Evolutionary conservation across 495 filamentous ascomycete species (phyloP), one percentile per base, ranked within the genome.

Genomic region (Podospora appendiculata): DNA sequence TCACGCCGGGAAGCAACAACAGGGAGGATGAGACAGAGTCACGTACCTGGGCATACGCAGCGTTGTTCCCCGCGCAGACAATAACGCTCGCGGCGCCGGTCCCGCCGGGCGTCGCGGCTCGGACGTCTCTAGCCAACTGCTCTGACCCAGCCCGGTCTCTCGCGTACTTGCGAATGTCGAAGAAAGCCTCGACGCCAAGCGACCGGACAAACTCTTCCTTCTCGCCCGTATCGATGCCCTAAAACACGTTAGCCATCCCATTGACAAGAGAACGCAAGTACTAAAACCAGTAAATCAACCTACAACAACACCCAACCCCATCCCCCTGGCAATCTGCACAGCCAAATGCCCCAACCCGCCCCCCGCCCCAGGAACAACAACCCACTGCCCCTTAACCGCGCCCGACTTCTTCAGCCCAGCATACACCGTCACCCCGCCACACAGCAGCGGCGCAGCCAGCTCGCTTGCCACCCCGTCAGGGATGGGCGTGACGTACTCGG

Each of bases 341-440:
- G 78, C 82, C n/a, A 86, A 61, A 64, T 85, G 79, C 50, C 84
- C 84, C 2, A 87, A 72, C 4, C 84, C 84, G 36, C 83, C 84
- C 39, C 85, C 84, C 0, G 84, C 82, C 32, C 84, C 84, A 32
- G 81, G 75, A 56, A 89, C 79, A 0, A 84, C 77, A 5, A 88
- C 76, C 74, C 75, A 85, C 47, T 86, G 71, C 9, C 85, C 85
- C 55, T 58, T 0, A 12, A 3, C 16, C 18, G 80, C 81, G 43
- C 75, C 71, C 48, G 74, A 76, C 58, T 84, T 84, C 43, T 76
- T 76, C 14, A 84, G 67, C 13, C 77, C 80, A 7, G 76, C 65
- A 61, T 83, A 82, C 62, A 67, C 71, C 6, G 80, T 83, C 11
- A 83, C 70, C 14, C 81, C 80, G 12, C 76, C 81, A 65, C 80